These are phyloP conservation scores for Claviceps pusilla DNA, from an alignment of 2,329 filamentous ascomycete species.

Conservation along the genomic window DNA sequence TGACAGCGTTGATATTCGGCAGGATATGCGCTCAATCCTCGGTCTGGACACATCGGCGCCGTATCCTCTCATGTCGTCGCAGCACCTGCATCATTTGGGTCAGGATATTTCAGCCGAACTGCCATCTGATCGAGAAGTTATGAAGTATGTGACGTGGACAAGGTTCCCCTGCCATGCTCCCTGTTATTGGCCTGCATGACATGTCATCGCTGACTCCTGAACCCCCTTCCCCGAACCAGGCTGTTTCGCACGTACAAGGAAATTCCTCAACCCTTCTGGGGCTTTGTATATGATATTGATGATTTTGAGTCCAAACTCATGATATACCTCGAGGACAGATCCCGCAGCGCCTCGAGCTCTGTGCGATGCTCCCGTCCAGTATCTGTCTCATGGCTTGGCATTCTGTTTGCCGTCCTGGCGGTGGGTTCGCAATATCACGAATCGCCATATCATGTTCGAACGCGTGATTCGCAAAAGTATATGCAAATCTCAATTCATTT, in stretches of 20 bases:
- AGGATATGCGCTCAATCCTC: slow-evolving; percentile 51
- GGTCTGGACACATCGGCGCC: slow-evolving; percentile 51
- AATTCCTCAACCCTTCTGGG: slow-evolving; percentile 53
- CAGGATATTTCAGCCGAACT: slow-evolving; percentile 46
- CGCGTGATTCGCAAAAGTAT: slow-evolving; percentile 43
- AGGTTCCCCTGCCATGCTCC: neutral
- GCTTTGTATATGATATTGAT: slow-evolving; percentile 50
- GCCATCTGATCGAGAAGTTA: slow-evolving; percentile 49
- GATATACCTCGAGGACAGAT: slow-evolving; percentile 49
- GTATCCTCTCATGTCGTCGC: slow-evolving; percentile 51
- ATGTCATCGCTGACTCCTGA: neutral
- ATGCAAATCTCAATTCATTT: slow-evolving; percentile 53
- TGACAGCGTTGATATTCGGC: slow-evolving; percentile 41
- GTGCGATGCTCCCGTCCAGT: slow-evolving; percentile 34
- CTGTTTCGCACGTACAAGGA: slow-evolving; percentile 53
- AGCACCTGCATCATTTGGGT: slow-evolving; percentile 44
- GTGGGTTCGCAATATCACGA: slow-evolving; percentile 54
- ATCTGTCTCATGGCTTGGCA: slow-evolving; percentile 51
- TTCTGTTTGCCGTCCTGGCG: slow-evolving; percentile 49
- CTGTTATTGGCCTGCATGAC: neutral
- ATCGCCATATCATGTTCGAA: slow-evolving; percentile 45
- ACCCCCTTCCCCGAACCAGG: slow-evolving; percentile 18
- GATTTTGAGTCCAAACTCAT: slow-evolving; percentile 50
- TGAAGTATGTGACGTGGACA: slow-evolving; percentile 37
- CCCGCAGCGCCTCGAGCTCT: slow-evolving; percentile 35